These are phyloP conservation scores for Lanzia echinophila DNA, from an alignment of 2,329 filamentous ascomycete species.

Conservation along the genomic window DNA sequence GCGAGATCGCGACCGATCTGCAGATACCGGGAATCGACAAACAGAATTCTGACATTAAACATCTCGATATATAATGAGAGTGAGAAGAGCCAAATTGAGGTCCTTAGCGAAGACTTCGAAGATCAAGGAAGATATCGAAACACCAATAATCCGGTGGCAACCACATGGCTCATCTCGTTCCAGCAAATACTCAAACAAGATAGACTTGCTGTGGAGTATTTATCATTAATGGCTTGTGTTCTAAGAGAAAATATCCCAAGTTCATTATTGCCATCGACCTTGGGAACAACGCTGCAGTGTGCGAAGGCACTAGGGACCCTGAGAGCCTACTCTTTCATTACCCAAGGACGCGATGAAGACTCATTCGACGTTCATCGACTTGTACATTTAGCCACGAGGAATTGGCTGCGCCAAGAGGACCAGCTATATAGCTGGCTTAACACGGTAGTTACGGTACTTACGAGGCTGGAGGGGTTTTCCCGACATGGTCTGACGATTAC, in stretches of 20 bases:
- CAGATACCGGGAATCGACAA: constrained; percentile 8
- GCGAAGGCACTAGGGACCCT: background rate
- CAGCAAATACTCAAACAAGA: constrained; percentile 31
- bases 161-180: constrained; percentile 33
- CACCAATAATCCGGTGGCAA: constrained; percentile 24
- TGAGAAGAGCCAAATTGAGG: constrained; percentile 27
- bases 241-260: constrained; percentile 19
- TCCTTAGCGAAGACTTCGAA: constrained; percentile 29
- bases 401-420: background rate
- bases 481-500: background rate
- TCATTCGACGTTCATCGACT: background rate
- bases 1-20: constrained; percentile 30
- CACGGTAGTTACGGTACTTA: background rate
- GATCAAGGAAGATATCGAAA: background rate
- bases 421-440: background rate
- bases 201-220: constrained; percentile 29
- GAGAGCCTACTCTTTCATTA: background rate
- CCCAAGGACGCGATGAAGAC: background rate
- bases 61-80: background rate
- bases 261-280: background rate
- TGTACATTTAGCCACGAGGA: background rate
- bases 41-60: constrained; percentile 8
- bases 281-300: too few relatives aligned
- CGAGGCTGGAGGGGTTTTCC: background rate
- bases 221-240: constrained; percentile 37